Evolutionary conservation across 2,329 filamentous ascomycete genomes (phyloP), one percentile per base, ranked within the genome.

Genomic region (Aspergillus texensis): DNA sequence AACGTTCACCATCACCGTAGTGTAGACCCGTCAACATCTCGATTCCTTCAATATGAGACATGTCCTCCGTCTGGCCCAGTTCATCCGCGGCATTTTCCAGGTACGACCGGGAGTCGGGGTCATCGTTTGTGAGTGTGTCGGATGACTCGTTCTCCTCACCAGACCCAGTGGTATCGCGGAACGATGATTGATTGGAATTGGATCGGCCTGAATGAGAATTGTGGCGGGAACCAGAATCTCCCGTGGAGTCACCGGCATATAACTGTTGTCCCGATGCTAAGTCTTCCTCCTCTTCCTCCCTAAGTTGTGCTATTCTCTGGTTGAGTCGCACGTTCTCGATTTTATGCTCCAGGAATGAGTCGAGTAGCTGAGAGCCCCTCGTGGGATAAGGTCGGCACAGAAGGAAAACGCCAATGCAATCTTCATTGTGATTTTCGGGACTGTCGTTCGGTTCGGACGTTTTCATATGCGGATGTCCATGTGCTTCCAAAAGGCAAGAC

Each of bases 311-410:
- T 65, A 98, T 96, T 50, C 92, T 88, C 70, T 92, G 91, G 72
- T 88, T 89, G 56, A 98, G 79, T 5, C 94, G 88, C 80, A 97
- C 93, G 72, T 97, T 97, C 77, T 97, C 94, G 60, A 97, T 94
- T 79, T 97, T 97, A 81, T 97, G 94, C 76, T 98, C 94, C 32
- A 98, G 83, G 72, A 97, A 97, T 0, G 93, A 96, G 79, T 98
- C 94, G 24, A 97, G 84, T 12, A 97, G 84, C 4, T 87, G 87
- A 1, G 93, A 90, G 74, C 94, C 96, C 79, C 91, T 94, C 34
- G 91, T 96, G 6, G 93, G 93, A 76, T 97, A 97, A 1, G 92
- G 92, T 24, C 94, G 87, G 10, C 92, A 89, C 89, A 96, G 94
- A 83, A 98, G 91, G 76, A 97, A 97, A 70, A 97, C 92, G 43